Evolutionary conservation across 805 yeast genomes (phyloP), one percentile per base, ranked within the genome.

Genomic region (Schwanniomyces pseudopolymorphus): DNA sequence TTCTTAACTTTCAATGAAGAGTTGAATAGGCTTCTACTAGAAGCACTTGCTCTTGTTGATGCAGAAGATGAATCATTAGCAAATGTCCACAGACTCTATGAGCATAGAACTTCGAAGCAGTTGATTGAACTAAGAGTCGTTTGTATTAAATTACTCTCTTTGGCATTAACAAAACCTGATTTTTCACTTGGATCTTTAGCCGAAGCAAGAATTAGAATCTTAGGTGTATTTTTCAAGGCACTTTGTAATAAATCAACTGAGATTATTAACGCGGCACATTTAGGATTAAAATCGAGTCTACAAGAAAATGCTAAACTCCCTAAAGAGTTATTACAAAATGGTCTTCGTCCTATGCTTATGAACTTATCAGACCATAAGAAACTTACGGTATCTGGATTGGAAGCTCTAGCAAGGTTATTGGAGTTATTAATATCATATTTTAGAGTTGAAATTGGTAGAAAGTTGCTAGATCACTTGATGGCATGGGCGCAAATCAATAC

Each of bases 21-120:
- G 59, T 69, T 94, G 48, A 87, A 85, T 48, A 72, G 99, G 44
- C 71, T 95, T 46, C 69, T 94, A 8, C 80, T 88, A 47, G 99
- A 94, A 61, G 97, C 97, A 0, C 74, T 92, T 46, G 96, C 96
- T 0, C 70, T 94, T 41, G 97, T 94, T 6, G 99, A 94, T 68
- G 98, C 99, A 0, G 99, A 94, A 47, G 99, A 94, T 63, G 97
- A 92, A 57, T 88, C 96, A 2, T 73, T 95, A 51, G 89, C 96
- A 0, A 88, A 90, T 51, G 87, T 89, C 0, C 95, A 88, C 57
- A 78, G 94, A 28, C 82, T 89, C 1, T 80, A 87, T 39, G 99
- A 94, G 59, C 84, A 90, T 59, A 78, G 89, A 46, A 91, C 97
- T 0, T 78, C 96, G 0, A 92, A 89, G 59, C 97, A 92, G 57